Evolutionary conservation across 306 rosid species (phyloP).

Genomic region (Vicia sativa): DNA sequence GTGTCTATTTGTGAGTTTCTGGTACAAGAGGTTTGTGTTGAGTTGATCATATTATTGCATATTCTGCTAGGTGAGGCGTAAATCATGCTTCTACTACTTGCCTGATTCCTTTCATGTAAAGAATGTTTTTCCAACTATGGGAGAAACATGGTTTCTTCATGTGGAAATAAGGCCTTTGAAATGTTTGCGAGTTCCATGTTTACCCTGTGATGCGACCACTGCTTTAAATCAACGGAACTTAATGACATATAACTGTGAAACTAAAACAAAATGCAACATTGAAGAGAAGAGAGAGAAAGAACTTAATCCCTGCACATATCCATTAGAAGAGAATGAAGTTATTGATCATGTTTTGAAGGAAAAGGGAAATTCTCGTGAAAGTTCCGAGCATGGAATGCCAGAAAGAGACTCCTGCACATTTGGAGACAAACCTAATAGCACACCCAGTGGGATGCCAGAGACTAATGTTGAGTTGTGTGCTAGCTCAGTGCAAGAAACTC

Average conservation of each 20-base stretch:
- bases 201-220: slow-evolving; percentile 24
- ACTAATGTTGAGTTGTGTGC: slow-evolving; percentile 42
- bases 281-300: slow-evolving; percentile 39
- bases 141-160: slow-evolving; percentile 71
- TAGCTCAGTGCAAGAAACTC: slow-evolving; percentile 42
- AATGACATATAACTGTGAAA: slow-evolving; percentile 26
- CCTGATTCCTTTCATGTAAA: slow-evolving; percentile 59
- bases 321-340: slow-evolving; percentile 32
- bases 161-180: slow-evolving; percentile 47
- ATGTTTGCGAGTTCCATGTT: slow-evolving; percentile 28
- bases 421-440: slow-evolving; percentile 25
- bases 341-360: slow-evolving; percentile 35
- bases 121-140: slow-evolving; percentile 48
- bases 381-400: slow-evolving; percentile 28
- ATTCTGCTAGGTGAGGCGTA: slow-evolving; percentile 61
- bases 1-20: slow-evolving; percentile 19
- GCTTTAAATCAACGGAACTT: slow-evolving; percentile 35
- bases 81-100: slow-evolving; percentile 60
- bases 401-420: slow-evolving; percentile 25
- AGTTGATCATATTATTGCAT: slow-evolving; percentile 28
- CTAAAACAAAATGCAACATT: slow-evolving; percentile 33
- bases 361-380: slow-evolving; percentile 25
- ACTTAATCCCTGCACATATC: slow-evolving; percentile 12
- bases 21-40: slow-evolving; percentile 14
- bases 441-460: slow-evolving; percentile 23